phyloP scores from a whole-genome alignment of 148 eudicot species.

The Camellia lanceoleosa region DNA sequence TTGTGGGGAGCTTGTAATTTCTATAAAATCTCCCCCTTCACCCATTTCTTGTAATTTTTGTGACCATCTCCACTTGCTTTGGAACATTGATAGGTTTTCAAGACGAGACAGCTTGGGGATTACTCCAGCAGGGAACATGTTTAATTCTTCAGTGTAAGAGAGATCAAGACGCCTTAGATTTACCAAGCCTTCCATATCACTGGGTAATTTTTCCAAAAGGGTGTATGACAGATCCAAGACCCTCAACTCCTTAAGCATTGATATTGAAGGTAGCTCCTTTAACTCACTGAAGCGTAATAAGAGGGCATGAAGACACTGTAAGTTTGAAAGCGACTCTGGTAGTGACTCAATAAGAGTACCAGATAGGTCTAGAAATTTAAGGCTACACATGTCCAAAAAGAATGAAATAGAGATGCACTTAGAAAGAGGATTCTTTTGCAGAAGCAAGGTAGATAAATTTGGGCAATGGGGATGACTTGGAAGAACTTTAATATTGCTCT shows the following conservation, averaged over 20 bases:
- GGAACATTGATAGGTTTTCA: conserved; percentile 21
- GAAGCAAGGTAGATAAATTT: conserved; percentile 21
- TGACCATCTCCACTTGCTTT: conserved; percentile 25
- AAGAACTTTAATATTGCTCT: conserved; percentile 13
- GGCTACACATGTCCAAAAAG: conserved; percentile 7
- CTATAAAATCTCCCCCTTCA: conserved; percentile 1
- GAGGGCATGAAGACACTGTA: conserved; percentile 13
- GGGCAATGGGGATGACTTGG: conserved; percentile 15
- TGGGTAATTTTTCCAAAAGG: conserved; percentile 12
- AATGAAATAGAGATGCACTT: conserved; percentile 11
- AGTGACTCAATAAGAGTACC: conserved; percentile 8
- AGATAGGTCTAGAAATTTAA: conserved; percentile 24
- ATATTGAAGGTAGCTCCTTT: conserved; percentile 17
- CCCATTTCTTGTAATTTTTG: neutral
- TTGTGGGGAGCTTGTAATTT: conserved; percentile 13
- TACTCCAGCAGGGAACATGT: conserved; percentile 11
- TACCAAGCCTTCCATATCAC: conserved; percentile 7
- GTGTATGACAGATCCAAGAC: conserved; percentile 26
- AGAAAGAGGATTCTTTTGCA: conserved; percentile 17
- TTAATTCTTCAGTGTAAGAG: conserved; percentile 23
- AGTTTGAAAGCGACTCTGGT: conserved; percentile 18
- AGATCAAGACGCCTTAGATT: conserved; percentile 22
- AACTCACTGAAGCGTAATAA: conserved; percentile 14
- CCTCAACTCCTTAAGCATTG: conserved; percentile 19
- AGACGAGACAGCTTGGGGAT: conserved; percentile 17